Base-by-base conservation (phyloP, 257 asterid genomes). In the Solanum clarkiae region DNA sequence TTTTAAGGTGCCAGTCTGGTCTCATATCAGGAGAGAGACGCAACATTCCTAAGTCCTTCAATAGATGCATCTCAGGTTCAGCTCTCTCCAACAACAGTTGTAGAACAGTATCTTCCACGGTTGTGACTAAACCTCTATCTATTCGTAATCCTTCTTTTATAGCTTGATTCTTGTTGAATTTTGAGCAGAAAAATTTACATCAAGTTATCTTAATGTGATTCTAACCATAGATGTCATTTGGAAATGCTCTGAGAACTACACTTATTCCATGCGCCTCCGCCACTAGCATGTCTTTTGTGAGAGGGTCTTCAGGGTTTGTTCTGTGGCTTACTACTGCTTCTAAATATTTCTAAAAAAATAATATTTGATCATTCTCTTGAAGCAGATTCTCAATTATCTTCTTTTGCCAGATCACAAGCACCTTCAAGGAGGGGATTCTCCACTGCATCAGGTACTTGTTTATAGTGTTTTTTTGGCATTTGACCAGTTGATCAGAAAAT, bases 381-480 rank as follows among this genome's bases (percentile, higher is more conserved):
- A 59, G 63, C 65, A 53, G 62, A 36, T 57, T 63, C 86, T 68
- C 40, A 24, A 49, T 68, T 69, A 26, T 84, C 70, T 54, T 69
- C 70, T 53, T 84, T 8, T 63, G 89, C 84, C 93, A 97, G 99
- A 89, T 88, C 94, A 79, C 83, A 79, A 79, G 83, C 57, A 29
- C 49, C 65, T 53, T 79, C 65, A 79, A 29, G 82, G 24, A 75
- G 82, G 62, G 42, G 82, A 49, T 75, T 75, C 82, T 75, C 82
- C 82, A 22, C 45, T 15, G 82, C 82, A 49, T 75, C 82, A 79
- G 83, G 83, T 79, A 53, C 83, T 53, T 75, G 82, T 75, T 53
- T 74, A 13, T 79, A 77, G 83, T 79, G 65, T 53, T 26, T 16
- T 42, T 26, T 26, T 15, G 32, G 60, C 60, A 45, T 22, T 75